These are phyloP conservation scores for Anthracocystis walkeri DNA, from an alignment of 1,284 basidiomycete genomes.

Conservation along the genomic window DNA sequence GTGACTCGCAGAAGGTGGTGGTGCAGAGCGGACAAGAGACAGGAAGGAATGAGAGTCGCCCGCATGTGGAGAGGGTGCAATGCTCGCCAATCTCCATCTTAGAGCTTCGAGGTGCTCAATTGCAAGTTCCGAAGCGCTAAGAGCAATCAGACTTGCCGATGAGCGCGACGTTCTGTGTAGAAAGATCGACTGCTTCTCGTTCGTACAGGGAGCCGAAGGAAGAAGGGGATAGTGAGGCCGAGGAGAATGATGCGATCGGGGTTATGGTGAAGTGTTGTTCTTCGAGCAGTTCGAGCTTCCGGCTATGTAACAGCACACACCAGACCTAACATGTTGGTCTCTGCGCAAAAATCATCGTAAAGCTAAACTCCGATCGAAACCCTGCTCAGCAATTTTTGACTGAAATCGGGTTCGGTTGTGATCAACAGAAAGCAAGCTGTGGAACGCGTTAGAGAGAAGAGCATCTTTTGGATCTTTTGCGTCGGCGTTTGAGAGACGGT, in stretches of 20 bases:
- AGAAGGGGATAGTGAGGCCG: too few species aligned
- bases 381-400: background rate
- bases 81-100: conserved; percentile 57
- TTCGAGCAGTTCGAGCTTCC: background rate
- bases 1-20: conserved; percentile 53
- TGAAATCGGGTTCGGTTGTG: background rate
- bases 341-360: background rate
- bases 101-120: background rate
- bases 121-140: background rate
- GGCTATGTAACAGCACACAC: background rate
- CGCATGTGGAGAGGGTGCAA: conserved; percentile 47
- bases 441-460: conserved; percentile 9
- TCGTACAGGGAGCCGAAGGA: too few species aligned
- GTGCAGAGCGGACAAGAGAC: conserved; percentile 54
- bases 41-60: conserved; percentile 58
- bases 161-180: background rate
- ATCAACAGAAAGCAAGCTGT: background rate
- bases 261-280: conserved; percentile 14
- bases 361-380: conserved; percentile 9
- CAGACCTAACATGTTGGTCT: background rate
- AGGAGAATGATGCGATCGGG: conserved; percentile 4
- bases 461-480: background rate
- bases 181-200: conserved; percentile 16
- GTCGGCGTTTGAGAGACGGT: conserved; percentile 5
- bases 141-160: background rate